Conservation (phyloP, 345 rosid genomes). For the Bretschneidera sinensis region DNA sequence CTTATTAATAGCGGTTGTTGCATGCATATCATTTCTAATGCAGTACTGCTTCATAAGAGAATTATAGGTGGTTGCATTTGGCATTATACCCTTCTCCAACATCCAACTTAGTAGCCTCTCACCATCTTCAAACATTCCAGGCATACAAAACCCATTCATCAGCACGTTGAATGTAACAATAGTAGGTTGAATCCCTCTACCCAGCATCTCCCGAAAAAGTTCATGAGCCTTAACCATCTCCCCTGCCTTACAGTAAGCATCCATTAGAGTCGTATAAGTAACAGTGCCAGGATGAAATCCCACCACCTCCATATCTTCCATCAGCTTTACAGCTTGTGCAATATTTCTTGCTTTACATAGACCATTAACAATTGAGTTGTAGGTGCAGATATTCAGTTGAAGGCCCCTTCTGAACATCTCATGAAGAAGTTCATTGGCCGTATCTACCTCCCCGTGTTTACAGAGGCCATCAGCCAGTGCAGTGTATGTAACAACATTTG, state of each 20-base stretch:
- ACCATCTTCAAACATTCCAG: constrained; percentile 80
- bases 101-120: constrained; percentile 80
- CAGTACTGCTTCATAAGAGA: constrained; percentile 77
- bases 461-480: constrained; percentile 88
- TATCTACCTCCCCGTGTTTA: constrained; percentile 68
- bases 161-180: constrained; percentile 80
- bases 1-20: constrained; percentile 43
- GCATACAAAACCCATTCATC: constrained; percentile 80
- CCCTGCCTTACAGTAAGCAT: constrained; percentile 70
- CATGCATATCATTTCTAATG: constrained; percentile 47
- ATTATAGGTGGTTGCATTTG: constrained; percentile 77
- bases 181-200: constrained; percentile 63
- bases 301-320: constrained; percentile 63
- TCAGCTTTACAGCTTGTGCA: constrained; percentile 56
- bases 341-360: constrained; percentile 73
- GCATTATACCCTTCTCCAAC: constrained; percentile 70
- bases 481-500: constrained; percentile 82
- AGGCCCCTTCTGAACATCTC: constrained; percentile 77
- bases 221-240: constrained; percentile 65
- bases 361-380: constrained; percentile 74
- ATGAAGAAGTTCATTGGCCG: constrained; percentile 89
- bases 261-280: constrained; percentile 84
- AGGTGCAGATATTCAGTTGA: constrained; percentile 65
- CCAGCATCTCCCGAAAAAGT: constrained; percentile 69
- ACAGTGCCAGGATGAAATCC: constrained; percentile 57